Conservation (phyloP, 2,329 filamentous ascomycete genomes). For the Fusarium camptoceras region DNA sequence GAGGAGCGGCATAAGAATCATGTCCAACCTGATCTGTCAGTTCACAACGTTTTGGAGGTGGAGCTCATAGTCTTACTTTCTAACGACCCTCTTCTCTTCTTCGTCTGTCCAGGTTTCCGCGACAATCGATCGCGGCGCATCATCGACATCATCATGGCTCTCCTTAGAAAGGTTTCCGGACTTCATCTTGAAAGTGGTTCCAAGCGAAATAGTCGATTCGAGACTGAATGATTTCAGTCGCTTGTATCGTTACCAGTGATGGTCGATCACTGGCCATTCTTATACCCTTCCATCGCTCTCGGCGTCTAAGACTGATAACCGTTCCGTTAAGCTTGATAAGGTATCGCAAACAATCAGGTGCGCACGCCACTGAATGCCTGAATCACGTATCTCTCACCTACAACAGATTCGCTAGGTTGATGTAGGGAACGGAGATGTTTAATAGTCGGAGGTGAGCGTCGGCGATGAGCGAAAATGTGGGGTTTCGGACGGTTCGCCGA, state of each 20-base stretch:
- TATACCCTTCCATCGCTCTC: neutral
- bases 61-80: constrained; percentile 37
- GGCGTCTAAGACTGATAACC: neutral
- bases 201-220: neutral
- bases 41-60: accelerated
- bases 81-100: constrained; percentile 14
- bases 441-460: constrained; percentile 36
- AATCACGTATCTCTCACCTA: constrained; percentile 10
- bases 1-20: constrained; percentile 58
- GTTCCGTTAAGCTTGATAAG: neutral
- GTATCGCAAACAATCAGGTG: neutral
- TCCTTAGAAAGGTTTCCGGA: neutral
- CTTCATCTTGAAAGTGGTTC: neutral
- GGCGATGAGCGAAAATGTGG: constrained; percentile 38
- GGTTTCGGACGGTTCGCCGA: constrained; percentile 8
- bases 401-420: neutral
- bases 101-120: constrained; percentile 22
- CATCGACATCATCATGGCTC: neutral
- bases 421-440: neutral
- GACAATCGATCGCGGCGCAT: neutral
- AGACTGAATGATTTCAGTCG: neutral
- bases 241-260: neutral
- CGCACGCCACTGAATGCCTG: constrained; percentile 9
- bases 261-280: neutral
- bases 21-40: constrained; percentile 42